These are phyloP conservation scores for Colletotrichum acutatum DNA, from an alignment of 2,329 filamentous ascomycete genomes.

Conservation along the genomic window DNA sequence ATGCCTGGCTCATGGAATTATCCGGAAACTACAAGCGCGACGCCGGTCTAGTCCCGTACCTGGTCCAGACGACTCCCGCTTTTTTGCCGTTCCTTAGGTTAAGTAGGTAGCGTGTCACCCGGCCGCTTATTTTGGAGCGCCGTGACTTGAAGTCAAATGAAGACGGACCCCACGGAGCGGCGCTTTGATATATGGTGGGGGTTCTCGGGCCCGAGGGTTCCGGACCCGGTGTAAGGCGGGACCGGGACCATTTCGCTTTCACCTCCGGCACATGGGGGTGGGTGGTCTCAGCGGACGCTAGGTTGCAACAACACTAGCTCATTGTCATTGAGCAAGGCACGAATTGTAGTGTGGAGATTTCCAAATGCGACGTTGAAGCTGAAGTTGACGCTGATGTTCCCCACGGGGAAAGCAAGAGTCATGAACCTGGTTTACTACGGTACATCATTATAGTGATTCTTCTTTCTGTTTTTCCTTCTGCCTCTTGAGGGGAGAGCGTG, in stretches of 20 bases:
- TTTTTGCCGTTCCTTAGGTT: neutral
- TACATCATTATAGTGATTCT: neutral
- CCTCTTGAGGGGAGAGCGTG: neutral
- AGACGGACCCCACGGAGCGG: neutral
- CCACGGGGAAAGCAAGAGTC: constrained; percentile 24
- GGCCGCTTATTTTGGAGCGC: neutral
- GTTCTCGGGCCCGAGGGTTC: neutral
- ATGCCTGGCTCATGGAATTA: neutral
- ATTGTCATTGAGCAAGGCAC: neutral
- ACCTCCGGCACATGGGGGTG: no score
- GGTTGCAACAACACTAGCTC: neutral
- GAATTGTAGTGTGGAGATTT: neutral
- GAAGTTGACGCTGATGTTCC: constrained; percentile 2
- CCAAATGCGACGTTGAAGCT: neutral
- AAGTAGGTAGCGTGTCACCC: neutral
- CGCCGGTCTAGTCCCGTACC: neutral
- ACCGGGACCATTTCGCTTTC: no score
- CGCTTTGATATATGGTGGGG: neutral
- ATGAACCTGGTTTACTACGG: constrained; percentile 9
- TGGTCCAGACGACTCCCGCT: neutral
- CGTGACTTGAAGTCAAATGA: neutral
- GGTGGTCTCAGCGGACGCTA: neutral
- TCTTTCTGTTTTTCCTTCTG: neutral
- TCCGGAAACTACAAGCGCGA: neutral
- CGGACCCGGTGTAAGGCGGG: no score